Conservation (phyloP, 164 flowering plant genomes). For the Vitis rupestris region DNA sequence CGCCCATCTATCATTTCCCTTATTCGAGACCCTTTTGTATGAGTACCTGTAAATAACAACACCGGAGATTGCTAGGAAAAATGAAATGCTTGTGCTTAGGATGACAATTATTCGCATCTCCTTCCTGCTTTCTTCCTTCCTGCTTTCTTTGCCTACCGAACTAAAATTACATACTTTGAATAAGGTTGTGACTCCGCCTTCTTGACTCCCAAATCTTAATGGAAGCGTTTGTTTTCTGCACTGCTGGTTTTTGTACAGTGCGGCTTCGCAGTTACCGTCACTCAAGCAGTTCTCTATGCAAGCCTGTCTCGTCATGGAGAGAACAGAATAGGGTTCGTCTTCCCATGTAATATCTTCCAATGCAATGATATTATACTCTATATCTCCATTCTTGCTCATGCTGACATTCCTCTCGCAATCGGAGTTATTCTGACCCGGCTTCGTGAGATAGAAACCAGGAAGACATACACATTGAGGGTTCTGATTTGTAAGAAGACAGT, state of each 20-base stretch:
- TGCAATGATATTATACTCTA: not conserved
- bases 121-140: not conserved
- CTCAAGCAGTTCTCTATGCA: too few species aligned
- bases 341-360: not conserved
- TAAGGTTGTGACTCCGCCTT: too few species aligned
- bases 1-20: not conserved
- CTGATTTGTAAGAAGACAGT: constrained; percentile 5
- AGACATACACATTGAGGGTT: constrained; percentile 6
- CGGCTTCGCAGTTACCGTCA: too few species aligned
- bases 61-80: not conserved
- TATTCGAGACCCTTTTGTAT: not conserved
- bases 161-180: too few species aligned
- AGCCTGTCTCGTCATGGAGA: too few species aligned
- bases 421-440: not conserved
- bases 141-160: not conserved
- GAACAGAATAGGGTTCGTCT: too few species aligned
- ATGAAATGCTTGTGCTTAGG: not conserved
- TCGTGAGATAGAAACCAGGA: constrained; percentile 14
- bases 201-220: constrained; percentile 1
- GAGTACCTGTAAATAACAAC: not conserved
- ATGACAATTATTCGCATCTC: not conserved
- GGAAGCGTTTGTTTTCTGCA: not conserved
- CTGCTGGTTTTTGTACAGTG: not conserved
- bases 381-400: not conserved
- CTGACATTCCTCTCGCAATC: constrained; percentile 9